phyloP scores from a whole-genome alignment of 2,329 filamentous ascomycete genomes.

The Fusarium sp. region DNA sequence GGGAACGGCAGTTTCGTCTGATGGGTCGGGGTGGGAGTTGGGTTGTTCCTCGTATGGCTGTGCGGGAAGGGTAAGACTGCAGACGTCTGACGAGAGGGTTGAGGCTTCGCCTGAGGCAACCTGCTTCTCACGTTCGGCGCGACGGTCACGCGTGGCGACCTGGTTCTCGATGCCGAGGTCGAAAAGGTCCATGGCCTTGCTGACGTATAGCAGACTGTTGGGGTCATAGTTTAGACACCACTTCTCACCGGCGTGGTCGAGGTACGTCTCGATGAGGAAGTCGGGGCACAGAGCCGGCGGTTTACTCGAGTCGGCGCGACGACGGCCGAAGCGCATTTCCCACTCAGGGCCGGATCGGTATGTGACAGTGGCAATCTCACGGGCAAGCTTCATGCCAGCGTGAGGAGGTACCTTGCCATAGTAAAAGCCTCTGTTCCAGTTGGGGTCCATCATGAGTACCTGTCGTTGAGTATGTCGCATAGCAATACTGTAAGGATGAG shows the following conservation, averaged over 20 bases:
- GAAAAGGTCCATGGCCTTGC: constrained; percentile 99
- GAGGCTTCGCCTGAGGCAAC: constrained; percentile 67
- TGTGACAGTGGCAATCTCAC: constrained; percentile 97
- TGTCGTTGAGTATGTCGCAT: constrained; percentile 98
- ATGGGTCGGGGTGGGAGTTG: constrained; percentile 55
- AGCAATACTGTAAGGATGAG: constrained; percentile 97
- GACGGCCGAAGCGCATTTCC: constrained; percentile 92
- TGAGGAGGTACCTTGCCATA: constrained; percentile 91
- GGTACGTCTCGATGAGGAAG: constrained; percentile 97
- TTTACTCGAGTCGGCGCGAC: constrained; percentile 85
- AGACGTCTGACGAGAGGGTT: constrained; percentile 58
- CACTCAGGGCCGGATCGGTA: constrained; percentile 97
- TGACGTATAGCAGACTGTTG: constrained; percentile 95
- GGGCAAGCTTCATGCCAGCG: constrained; percentile 95
- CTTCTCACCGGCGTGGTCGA: constrained; percentile 98
- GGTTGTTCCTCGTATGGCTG: constrained; percentile 88
- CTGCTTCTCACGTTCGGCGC: constrained; percentile 69
- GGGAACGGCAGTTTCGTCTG: constrained; percentile 41
- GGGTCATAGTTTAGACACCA: constrained; percentile 97
- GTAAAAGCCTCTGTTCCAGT: constrained; percentile 97
- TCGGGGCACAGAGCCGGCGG: constrained; percentile 96
- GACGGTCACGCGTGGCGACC: constrained; percentile 68
- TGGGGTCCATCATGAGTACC: constrained; percentile 98
- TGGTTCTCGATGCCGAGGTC: constrained; percentile 84
- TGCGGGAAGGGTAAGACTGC: constrained; percentile 85